A percentile compares a stretch with the other conserved stretches of the same genome.
phyloP scores from a whole-genome alignment of 2,329 filamentous ascomycete species.

The Fusarium sp. region DNA sequence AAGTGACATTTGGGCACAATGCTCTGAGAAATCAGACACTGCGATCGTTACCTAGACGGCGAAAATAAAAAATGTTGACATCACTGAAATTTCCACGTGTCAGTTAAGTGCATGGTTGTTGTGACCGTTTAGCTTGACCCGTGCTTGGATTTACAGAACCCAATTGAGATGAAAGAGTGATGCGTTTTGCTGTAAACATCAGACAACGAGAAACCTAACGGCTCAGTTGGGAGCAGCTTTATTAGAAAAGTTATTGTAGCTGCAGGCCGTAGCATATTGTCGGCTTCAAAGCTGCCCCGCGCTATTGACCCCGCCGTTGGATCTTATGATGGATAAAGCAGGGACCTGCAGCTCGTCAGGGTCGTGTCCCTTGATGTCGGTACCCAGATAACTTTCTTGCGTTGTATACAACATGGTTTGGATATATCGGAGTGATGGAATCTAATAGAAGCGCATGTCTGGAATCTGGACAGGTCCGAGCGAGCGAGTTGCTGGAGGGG shows the following conservation, averaged over 20 bases:
- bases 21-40: not conserved
- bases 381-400: no score
- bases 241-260: not conserved
- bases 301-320: constrained; percentile 17
- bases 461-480: constrained; percentile 10
- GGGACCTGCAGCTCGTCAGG: constrained; percentile 11
- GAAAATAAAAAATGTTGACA: constrained; percentile 15
- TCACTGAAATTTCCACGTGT: not conserved
- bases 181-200: not conserved
- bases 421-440: constrained; percentile 16
- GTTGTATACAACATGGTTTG: not conserved
- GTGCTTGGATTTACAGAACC: not conserved
- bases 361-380: not conserved
- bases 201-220: not conserved
- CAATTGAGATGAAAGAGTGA: no score
- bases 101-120: not conserved
- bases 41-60: constrained; percentile 6
- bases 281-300: constrained; percentile 9
- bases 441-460: constrained; percentile 21
- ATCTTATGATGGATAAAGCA: constrained; percentile 1
- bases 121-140: not conserved
- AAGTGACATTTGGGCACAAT: not conserved
- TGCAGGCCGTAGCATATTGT: constrained; percentile 5
- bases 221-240: not conserved
- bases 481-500: constrained; percentile 15